Evolutionary conservation across 2,329 filamentous ascomycete genomes (phyloP).

Genomic region (Orbilia brochopaga): DNA sequence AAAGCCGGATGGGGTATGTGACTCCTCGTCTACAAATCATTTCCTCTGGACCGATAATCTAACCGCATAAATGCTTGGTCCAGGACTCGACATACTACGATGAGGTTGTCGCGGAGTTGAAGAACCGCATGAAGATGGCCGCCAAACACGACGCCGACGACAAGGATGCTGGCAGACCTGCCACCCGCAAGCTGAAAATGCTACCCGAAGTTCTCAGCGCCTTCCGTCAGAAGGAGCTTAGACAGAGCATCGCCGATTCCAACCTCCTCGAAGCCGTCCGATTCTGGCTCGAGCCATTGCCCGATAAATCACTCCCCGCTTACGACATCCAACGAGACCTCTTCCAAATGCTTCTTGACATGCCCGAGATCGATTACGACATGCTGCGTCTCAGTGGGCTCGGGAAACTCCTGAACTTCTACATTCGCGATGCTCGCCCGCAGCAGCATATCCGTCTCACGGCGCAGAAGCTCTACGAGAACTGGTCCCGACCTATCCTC

Average conservation of each 20-base stretch:
- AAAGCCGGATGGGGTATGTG: constrained; percentile 79
- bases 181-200: constrained; percentile 90
- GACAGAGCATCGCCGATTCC: constrained; percentile 73
- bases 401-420: constrained; percentile 95
- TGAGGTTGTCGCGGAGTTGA: constrained; percentile 84
- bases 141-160: constrained; percentile 85
- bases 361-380: constrained; percentile 89
- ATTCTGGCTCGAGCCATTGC: constrained; percentile 94
- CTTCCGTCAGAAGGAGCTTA: constrained; percentile 87
- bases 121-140: constrained; percentile 86
- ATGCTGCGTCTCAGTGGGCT: constrained; percentile 87
- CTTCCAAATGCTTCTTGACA: constrained; percentile 74
- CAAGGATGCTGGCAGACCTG: constrained; percentile 78
- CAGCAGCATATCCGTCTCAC: constrained; percentile 78
- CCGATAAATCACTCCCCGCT: constrained; percentile 82
- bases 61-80: constrained; percentile 48
- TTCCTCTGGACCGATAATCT: constrained; percentile 47
- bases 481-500: constrained; percentile 94
- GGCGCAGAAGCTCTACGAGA: constrained; percentile 80
- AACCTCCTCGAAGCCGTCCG: constrained; percentile 94
- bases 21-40: constrained; percentile 55
- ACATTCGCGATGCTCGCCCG: constrained; percentile 90
- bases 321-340: constrained; percentile 98
- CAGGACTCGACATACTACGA: constrained; percentile 71
- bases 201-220: constrained; percentile 87